phyloP scores from a whole-genome alignment of 768 basidiomycete species.

The Suillus clintonianus region DNA sequence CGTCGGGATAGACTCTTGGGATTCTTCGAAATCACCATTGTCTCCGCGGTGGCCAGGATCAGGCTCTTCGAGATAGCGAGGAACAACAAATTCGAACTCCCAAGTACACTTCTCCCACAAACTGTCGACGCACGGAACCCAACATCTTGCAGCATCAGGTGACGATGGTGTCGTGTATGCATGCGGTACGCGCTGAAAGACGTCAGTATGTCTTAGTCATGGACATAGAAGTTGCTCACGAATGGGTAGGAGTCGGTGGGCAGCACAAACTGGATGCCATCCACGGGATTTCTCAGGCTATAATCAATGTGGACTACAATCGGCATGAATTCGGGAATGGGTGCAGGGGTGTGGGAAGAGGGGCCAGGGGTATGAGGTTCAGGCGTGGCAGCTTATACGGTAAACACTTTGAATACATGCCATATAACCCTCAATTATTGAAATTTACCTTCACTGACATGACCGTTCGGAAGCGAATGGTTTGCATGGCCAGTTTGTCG shows the following conservation, averaged over 20 bases:
- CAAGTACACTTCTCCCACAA: slow-evolving; percentile 97
- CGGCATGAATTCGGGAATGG: slow-evolving; percentile 69
- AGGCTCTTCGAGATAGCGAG: slow-evolving; percentile 71
- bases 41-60: slow-evolving; percentile 37
- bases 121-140: slow-evolving; percentile 97
- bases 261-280: slow-evolving; percentile 83
- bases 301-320: slow-evolving; percentile 78
- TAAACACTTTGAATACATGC: slow-evolving; percentile 8
- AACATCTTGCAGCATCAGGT: slow-evolving; percentile 91
- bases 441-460: slow-evolving; percentile 59
- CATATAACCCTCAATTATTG: neutral
- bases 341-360: slow-evolving; percentile 30
- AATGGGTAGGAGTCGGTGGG: slow-evolving; percentile 84
- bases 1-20: slow-evolving; percentile 67
- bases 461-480: slow-evolving; percentile 36
- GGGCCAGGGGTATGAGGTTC: slow-evolving; percentile 73
- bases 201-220: slow-evolving; percentile 16
- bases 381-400: slow-evolving; percentile 66
- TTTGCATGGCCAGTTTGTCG: slow-evolving; percentile 56
- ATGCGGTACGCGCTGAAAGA: slow-evolving; percentile 82
- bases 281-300: slow-evolving; percentile 77
- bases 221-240: slow-evolving; percentile 49
- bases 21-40: slow-evolving; percentile 47
- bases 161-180: slow-evolving; percentile 87
- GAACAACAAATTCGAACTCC: slow-evolving; percentile 97